Base-by-base conservation (phyloP, 2,329 filamentous ascomycete genomes). In the Colletotrichum euphorbiae region DNA sequence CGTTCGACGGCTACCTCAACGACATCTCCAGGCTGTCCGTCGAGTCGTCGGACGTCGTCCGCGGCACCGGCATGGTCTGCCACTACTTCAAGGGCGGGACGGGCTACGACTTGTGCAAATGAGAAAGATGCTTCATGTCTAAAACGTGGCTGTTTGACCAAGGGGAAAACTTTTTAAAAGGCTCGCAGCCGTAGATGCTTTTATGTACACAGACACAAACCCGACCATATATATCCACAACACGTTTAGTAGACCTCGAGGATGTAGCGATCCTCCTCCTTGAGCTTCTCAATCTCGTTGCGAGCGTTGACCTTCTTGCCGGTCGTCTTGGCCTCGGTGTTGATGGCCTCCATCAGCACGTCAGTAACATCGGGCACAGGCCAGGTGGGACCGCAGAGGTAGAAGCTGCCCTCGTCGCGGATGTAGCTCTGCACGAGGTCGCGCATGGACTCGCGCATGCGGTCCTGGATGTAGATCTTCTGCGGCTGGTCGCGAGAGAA, bases 391-490 rank as follows among this genome's bases (percentile, higher is more conserved):
- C 96, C 96, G 78, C 96, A 99, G 17, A 99, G 90, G 81, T 99
- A 99, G 83, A 99, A 99, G 38, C 91, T 91, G 64, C 96, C 96
- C 74, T 96, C 91, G 73, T 98, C 89, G 75, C 90, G 84, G 72
- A 98, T 89, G 79, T 98, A 98, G 0, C 94, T 92, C 80, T 94
- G 84, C 67, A 93, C 87, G 71, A 99, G 97, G 70, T 96, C 90
- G 50, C 84, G 82, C 68, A 98, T 82, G 0, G 91, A 93, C 87
- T 98, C 87, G 66, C 96, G 87, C 96, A 99, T 99, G 72, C 94
- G 89, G 79, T 99, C 96, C 84, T 99, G 96, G 77, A 99, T 99
- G 82, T 99, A 99, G 72, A 99, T 97, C 90, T 99, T 99, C 84
- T 98, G 87, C 15, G 93, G 92, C 86, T 99, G 96, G 78, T 99